These are phyloP conservation scores for Exophiala mesophila DNA, from an alignment of 2,329 filamentous ascomycete species.

Conservation along the genomic window DNA sequence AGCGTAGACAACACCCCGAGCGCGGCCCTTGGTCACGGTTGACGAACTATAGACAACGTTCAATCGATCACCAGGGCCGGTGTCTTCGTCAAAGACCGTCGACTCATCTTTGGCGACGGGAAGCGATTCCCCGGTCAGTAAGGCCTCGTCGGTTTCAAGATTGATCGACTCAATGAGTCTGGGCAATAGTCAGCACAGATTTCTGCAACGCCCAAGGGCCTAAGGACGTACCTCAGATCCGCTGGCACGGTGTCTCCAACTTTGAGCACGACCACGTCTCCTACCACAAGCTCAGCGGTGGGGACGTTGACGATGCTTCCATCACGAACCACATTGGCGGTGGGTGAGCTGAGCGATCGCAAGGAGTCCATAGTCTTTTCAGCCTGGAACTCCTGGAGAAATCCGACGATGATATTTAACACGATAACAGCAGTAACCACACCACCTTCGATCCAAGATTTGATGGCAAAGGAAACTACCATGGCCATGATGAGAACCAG, in stretches of 20 bases:
- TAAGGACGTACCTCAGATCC: constrained; percentile 38
- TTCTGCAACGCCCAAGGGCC: not conserved
- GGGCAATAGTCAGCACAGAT: too few species aligned
- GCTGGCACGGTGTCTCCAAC: constrained; percentile 47
- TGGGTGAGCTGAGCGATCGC: constrained; percentile 45
- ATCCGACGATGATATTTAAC: constrained; percentile 56
- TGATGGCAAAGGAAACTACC: constrained; percentile 54
- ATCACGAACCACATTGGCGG: constrained; percentile 47
- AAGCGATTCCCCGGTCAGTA: constrained; percentile 58
- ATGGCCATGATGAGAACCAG: constrained; percentile 57
- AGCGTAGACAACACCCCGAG: constrained; percentile 56
- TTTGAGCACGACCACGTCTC: constrained; percentile 51
- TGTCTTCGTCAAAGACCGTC: constrained; percentile 47
- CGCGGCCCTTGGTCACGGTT: constrained; percentile 58
- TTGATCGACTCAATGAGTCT: constrained; percentile 50
- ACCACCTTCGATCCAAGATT: constrained; percentile 57
- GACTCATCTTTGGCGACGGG: constrained; percentile 52
- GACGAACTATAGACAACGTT: constrained; percentile 60
- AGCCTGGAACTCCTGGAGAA: constrained; percentile 49
- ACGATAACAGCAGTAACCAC: constrained; percentile 55
- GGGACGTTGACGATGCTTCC: constrained; percentile 47
- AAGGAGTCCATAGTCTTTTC: constrained; percentile 52
- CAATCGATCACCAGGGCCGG: constrained; percentile 56
- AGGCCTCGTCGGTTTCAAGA: constrained; percentile 56
- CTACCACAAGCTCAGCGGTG: constrained; percentile 52